Percentiles rank a stretch among this genome's conserved stretches.
Evolutionary conservation across 148 eudicot species (phyloP).

Genomic region (Tetragonia tetragonoides): DNA sequence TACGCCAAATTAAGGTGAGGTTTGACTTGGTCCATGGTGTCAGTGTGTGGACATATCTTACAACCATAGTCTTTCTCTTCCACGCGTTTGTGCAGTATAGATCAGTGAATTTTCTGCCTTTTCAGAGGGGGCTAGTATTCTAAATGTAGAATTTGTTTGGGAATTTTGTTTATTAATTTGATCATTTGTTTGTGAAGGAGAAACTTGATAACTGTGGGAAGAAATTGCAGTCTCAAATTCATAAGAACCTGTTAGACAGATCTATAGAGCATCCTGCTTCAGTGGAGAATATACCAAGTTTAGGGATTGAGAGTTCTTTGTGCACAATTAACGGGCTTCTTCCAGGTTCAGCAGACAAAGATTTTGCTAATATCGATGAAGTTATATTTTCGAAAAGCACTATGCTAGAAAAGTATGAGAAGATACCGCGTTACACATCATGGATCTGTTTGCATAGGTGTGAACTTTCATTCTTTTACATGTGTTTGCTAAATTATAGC

Average conservation of each 20-base stretch:
- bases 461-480: conserved; percentile 13
- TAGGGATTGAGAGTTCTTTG: conserved; percentile 49
- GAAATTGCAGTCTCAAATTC: conserved; percentile 51
- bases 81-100: background rate
- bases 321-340: conserved; percentile 39
- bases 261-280: conserved; percentile 32
- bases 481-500: background rate
- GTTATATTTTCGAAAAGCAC: conserved; percentile 40
- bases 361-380: conserved; percentile 41
- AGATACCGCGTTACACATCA: conserved; percentile 69
- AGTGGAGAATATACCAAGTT: conserved; percentile 31
- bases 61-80: background rate
- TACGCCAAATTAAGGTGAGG: conserved; percentile 51
- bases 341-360: conserved; percentile 51
- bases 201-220: conserved; percentile 49
- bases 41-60: background rate
- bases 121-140: background rate
- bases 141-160: background rate
- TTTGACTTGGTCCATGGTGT: background rate
- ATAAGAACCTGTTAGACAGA: conserved; percentile 34
- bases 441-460: conserved; percentile 82
- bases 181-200: conserved; percentile 46
- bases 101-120: background rate
- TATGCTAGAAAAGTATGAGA: conserved; percentile 58
- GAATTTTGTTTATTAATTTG: conserved; percentile 11